Conservation (phyloP, 2,329 filamentous ascomycete genomes). For the Lanzia echinophila region DNA sequence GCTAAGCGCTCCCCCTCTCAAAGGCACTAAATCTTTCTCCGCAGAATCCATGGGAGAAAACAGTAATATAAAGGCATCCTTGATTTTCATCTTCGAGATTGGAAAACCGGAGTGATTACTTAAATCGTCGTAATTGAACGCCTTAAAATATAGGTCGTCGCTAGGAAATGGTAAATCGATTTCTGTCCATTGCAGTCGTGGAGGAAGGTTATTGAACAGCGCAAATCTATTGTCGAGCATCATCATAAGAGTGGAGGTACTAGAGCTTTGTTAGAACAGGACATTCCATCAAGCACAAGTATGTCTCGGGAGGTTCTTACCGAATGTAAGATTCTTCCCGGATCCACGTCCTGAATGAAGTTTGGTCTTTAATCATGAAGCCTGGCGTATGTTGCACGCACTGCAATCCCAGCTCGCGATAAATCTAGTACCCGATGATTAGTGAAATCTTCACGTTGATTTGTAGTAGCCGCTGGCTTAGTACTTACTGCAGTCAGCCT, state of each 20-base stretch:
- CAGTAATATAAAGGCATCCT: slow-evolving; percentile 25
- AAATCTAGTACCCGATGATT: slow-evolving; percentile 20
- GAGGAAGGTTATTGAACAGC: slow-evolving; percentile 29
- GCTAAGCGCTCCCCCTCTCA: slow-evolving; percentile 19
- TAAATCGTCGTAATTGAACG: slow-evolving; percentile 23
- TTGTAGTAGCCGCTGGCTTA: too few species aligned
- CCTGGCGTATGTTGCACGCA: slow-evolving; percentile 21
- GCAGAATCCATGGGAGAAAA: slow-evolving; percentile 16
- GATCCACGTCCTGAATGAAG: slow-evolving; percentile 25
- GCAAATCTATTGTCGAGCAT: slow-evolving; percentile 29
- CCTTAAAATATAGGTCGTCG: slow-evolving; percentile 24
- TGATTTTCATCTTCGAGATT: slow-evolving; percentile 23
- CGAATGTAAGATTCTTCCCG: slow-evolving; percentile 26
- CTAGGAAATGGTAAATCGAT: slow-evolving; percentile 26
- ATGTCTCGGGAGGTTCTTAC: slow-evolving; percentile 11
- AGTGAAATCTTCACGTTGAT: background rate
- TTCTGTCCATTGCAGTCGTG: slow-evolving; percentile 29
- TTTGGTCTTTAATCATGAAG: slow-evolving; percentile 23
- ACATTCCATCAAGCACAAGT: background rate
- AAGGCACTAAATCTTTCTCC: slow-evolving; percentile 15
- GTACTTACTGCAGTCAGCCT: slow-evolving; percentile 24
- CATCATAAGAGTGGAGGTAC: slow-evolving; percentile 21
- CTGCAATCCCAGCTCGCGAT: slow-evolving; percentile 22
- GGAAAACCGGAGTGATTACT: slow-evolving; percentile 15
- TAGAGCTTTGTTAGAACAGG: slow-evolving; percentile 5